These are phyloP conservation scores for Herpetospermum pedunculosum DNA, from an alignment of 306 rosid species.

Conservation along the genomic window DNA sequence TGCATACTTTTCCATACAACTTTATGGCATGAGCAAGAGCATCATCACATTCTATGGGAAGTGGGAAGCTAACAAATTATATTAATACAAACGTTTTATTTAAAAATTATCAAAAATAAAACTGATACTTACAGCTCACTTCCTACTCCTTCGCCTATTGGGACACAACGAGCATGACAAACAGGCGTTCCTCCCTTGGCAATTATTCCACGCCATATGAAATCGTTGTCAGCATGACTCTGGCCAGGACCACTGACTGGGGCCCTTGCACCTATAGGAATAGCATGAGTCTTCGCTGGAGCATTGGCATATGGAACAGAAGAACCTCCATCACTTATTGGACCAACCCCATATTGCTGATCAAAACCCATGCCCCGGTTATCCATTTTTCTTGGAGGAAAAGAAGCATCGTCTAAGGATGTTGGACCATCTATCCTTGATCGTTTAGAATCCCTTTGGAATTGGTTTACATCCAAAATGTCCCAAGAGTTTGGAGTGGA, in stretches of 20 bases:
- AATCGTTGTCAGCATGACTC: slow-evolving; percentile 53
- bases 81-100: neutral
- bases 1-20: neutral
- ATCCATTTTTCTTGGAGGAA: slow-evolving; percentile 44
- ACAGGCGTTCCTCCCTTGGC: slow-evolving; percentile 99
- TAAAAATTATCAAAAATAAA: neutral
- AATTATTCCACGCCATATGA: slow-evolving; percentile 82
- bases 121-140: slow-evolving; percentile 78
- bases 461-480: slow-evolving; percentile 57
- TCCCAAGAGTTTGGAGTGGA: slow-evolving; percentile 68
- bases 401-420: slow-evolving; percentile 39
- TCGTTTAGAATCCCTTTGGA: slow-evolving; percentile 71
- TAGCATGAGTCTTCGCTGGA: slow-evolving; percentile 40
- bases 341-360: slow-evolving; percentile 42
- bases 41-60: neutral
- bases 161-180: slow-evolving; percentile 91
- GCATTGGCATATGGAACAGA: slow-evolving; percentile 34
- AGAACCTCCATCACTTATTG: slow-evolving; percentile 28
- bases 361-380: slow-evolving; percentile 45
- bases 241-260: slow-evolving; percentile 37
- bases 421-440: slow-evolving; percentile 54
- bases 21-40: neutral
- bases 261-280: slow-evolving; percentile 44
- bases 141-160: slow-evolving; percentile 72
- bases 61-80: neutral